phyloP scores from a whole-genome alignment of 2,329 filamentous ascomycete genomes.

The Chrysoporthe puriensis region DNA sequence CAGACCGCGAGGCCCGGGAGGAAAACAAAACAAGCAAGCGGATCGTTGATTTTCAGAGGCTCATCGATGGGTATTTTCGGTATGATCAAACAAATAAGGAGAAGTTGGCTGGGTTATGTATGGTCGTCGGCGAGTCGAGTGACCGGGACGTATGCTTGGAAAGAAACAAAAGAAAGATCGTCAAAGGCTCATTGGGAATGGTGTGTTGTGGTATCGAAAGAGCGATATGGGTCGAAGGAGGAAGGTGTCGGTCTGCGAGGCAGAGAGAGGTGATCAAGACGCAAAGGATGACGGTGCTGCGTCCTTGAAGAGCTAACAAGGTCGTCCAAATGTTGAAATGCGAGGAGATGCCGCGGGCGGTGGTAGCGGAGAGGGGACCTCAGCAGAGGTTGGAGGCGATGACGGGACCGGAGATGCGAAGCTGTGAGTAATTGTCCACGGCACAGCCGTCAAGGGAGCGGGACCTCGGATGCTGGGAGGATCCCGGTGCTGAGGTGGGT shows the following conservation, averaged over 20 bases:
- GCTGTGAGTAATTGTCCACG: slow-evolving; percentile 27
- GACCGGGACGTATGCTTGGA: slow-evolving; percentile 33
- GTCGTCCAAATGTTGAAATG: slow-evolving; percentile 18
- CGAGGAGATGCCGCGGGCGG: slow-evolving; percentile 13
- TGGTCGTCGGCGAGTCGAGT: slow-evolving; percentile 34
- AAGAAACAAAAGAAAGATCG: slow-evolving; percentile 36
- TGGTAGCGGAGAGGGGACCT: slow-evolving; percentile 3
- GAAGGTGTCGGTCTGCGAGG: slow-evolving; percentile 8
- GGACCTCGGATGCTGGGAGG: slow-evolving; percentile 27
- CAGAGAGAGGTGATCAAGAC: slow-evolving; percentile 1
- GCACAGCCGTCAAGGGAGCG: slow-evolving; percentile 27
- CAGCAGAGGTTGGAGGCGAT: slow-evolving; percentile 8
- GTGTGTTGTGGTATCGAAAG: slow-evolving; percentile 24
- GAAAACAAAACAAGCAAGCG: slow-evolving; percentile 39
- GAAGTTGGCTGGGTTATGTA: slow-evolving; percentile 22
- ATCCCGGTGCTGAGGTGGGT: slow-evolving; percentile 36
- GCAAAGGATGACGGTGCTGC: slow-evolving; percentile 22
- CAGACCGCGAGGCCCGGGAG: slow-evolving; percentile 13
- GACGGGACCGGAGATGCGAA: slow-evolving; percentile 23
- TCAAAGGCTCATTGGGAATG: slow-evolving; percentile 33
- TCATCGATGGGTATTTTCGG: slow-evolving; percentile 47
- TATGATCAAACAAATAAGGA: slow-evolving; percentile 42
- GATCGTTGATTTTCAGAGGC: slow-evolving; percentile 50
- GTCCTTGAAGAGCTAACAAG: slow-evolving; percentile 19
- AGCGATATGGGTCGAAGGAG: slow-evolving; percentile 20